Base-by-base conservation (phyloP, 2,329 filamentous ascomycete genomes). In the Chaetomium sp. region DNA sequence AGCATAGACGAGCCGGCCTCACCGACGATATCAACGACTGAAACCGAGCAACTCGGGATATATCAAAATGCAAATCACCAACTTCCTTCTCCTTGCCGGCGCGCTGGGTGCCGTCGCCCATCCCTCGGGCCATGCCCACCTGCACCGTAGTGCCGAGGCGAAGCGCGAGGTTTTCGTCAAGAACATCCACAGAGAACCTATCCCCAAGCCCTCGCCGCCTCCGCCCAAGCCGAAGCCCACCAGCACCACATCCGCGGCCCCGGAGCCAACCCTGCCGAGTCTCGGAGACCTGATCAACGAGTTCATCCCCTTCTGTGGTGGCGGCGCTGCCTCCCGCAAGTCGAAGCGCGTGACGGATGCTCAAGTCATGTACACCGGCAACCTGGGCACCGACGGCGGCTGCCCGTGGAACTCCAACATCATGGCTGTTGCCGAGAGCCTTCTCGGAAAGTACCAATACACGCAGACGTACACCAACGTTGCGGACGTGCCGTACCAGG, bases 341-440 rank as follows among this genome's bases (percentile, higher is more conserved):
- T 61, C 68, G 66, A 78, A 80, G 74, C 74, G 77, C 61, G 71
- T 79, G 61, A 76, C 76, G 54, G 12, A 62, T 41, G 70, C 68
- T 54, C 64, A 80, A 60, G 77, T 80, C 60, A 68, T 69, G 54
- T 76, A 76, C 68, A 64, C 61, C 4, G 78, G 78, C 62, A 80
- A 81, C 71, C 67, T 67, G 11, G 78, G 78, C 55, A 64, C 65
- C 49, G 1, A 56, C 7, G 55, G 55, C 40, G 61, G 61, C 49
- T 65, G 63, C 61, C 3, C 43, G 3, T 80, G 73, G 66, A 77
- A 77, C 64, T 79, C 77, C 76, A 81, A 81, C 75, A 68, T 79
- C 49, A 75, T 77, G 74, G 59, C 71, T 36, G 66, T 80, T 56
- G 62, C 69, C 60, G 63, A 61, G 55, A 58, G 60, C 48, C 64